Conservation (phyloP, 164 flowering plant genomes). For the Saururus chinensis region DNA sequence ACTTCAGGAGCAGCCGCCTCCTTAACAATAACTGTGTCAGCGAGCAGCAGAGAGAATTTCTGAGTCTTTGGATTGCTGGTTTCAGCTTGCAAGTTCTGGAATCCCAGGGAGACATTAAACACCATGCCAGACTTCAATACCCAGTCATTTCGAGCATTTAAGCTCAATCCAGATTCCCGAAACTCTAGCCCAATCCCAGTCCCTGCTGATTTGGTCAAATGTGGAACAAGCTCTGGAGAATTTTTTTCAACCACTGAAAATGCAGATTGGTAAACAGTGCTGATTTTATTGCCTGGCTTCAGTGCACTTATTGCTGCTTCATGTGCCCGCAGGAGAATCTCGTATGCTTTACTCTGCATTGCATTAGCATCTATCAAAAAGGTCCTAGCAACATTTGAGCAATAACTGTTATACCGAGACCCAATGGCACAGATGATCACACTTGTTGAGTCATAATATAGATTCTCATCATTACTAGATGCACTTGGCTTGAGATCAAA, state of each 20-base stretch:
- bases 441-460: constrained; percentile 62
- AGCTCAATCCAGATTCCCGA: constrained; percentile 56
- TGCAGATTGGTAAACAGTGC: constrained; percentile 51
- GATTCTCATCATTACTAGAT: constrained; percentile 54
- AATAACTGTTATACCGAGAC: constrained; percentile 61
- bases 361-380: constrained; percentile 61
- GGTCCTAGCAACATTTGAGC: constrained; percentile 71
- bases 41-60: constrained; percentile 48
- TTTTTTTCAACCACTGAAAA: constrained; percentile 49
- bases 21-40: constrained; percentile 57
- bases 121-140: constrained; percentile 56
- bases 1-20: constrained; percentile 32
- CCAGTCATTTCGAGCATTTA: constrained; percentile 60
- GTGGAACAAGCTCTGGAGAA: constrained; percentile 48
- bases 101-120: constrained; percentile 70
- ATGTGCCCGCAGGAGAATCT: constrained; percentile 66
- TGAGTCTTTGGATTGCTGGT: constrained; percentile 34
- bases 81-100: constrained; percentile 48
- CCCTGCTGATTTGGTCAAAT: constrained; percentile 63
- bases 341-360: constrained; percentile 67
- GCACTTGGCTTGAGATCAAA: constrained; percentile 81
- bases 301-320: constrained; percentile 62
- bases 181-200: constrained; percentile 82
- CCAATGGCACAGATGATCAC: constrained; percentile 71
- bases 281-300: constrained; percentile 48